Percentiles rank a stretch among this genome's conserved stretches.
Evolutionary conservation across 768 basidiomycete genomes (phyloP).

Genomic region (Lactarius deliciosus): DNA sequence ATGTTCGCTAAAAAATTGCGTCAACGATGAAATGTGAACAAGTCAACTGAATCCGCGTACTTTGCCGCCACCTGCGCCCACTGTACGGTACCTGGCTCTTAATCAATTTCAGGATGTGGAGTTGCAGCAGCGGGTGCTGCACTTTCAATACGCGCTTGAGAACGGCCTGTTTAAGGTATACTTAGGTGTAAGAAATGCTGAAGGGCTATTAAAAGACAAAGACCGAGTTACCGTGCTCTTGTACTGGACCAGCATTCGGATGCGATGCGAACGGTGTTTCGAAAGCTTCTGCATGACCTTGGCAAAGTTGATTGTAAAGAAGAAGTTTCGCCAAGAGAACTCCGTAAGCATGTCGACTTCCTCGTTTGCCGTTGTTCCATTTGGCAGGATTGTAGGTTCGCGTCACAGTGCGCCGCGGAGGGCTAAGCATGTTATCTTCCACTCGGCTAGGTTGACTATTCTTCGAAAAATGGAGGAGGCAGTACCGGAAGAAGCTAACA

Average conservation of each 20-base stretch:
- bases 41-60: constrained; percentile 45
- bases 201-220: background rate
- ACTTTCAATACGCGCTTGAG: constrained; percentile 93
- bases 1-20: constrained; percentile 73
- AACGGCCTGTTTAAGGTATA: constrained; percentile 62
- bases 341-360: constrained; percentile 92
- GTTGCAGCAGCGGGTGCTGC: constrained; percentile 89
- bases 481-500: constrained; percentile 88
- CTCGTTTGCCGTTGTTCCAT: constrained; percentile 75
- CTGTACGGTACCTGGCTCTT: constrained; percentile 99
- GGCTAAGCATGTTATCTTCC: constrained; percentile 65
- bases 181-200: background rate
- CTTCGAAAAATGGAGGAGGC: constrained; percentile 73
- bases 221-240: constrained; percentile 81
- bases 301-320: constrained; percentile 94
- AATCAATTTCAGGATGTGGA: constrained; percentile 94
- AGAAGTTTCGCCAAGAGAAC: constrained; percentile 98
- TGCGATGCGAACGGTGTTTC: constrained; percentile 90
- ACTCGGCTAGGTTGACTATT: constrained; percentile 56
- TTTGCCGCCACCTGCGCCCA: constrained; percentile 96
- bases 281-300: constrained; percentile 98
- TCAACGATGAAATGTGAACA: constrained; percentile 7
- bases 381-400: constrained; percentile 61
- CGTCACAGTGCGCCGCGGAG: constrained; percentile 57
- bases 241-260: constrained; percentile 95